Percentiles rank a stretch among this genome's conserved stretches.
phyloP scores from a whole-genome alignment of 1,284 basidiomycete species.

The Ceratobasidium sp. region DNA sequence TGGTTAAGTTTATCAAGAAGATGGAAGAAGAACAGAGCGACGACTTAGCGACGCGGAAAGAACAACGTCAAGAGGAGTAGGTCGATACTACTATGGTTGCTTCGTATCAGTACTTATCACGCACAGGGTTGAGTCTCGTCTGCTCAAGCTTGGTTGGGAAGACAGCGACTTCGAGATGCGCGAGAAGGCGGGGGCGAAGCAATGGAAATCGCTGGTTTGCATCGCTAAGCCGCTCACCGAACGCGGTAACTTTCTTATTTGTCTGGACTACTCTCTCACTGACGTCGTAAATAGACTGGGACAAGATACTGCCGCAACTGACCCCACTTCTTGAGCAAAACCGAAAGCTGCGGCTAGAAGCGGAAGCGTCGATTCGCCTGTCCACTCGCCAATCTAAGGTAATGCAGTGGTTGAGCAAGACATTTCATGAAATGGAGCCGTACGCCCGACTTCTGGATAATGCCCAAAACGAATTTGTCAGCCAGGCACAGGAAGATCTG shows the following conservation, averaged over 20 bases:
- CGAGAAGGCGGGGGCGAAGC: background rate
- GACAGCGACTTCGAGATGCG: background rate
- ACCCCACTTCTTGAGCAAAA: background rate
- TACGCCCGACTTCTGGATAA: background rate
- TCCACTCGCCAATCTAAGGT: background rate
- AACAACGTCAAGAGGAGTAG: constrained; percentile 2
- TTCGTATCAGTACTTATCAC: background rate
- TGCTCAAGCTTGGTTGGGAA: constrained; percentile 25
- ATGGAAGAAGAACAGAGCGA: constrained; percentile 11
- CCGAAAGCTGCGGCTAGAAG: background rate
- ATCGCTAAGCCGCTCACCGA: constrained; percentile 8
- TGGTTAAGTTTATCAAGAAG: background rate
- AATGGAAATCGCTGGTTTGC: constrained; percentile 11
- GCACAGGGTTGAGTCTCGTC: constrained; percentile 20
- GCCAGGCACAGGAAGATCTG: background rate
- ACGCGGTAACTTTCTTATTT: background rate
- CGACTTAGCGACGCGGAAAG: background rate
- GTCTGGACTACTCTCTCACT: background rate
- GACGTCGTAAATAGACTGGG: background rate
- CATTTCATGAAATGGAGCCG: background rate
- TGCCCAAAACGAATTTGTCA: background rate
- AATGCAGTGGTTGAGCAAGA: background rate
- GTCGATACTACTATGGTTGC: background rate
- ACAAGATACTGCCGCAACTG: background rate
- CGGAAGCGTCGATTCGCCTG: background rate